Conservation (phyloP, 495 filamentous ascomycete genomes). For the Letharia lupina region DNA sequence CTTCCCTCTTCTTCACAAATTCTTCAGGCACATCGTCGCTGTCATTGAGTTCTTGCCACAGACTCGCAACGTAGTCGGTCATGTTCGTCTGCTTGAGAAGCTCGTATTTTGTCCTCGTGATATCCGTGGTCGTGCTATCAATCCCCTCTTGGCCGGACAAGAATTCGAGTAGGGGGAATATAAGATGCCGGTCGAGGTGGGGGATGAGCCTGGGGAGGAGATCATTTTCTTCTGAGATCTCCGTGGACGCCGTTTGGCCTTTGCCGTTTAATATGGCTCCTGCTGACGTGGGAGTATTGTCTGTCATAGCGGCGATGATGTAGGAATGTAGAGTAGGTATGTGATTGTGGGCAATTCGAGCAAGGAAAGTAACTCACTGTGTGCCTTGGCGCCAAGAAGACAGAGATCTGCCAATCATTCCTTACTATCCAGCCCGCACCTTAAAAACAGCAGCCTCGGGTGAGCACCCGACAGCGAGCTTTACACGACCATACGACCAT, state of each 20-base stretch:
- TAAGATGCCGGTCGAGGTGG: constrained; percentile 89
- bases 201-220: constrained; percentile 81
- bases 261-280: constrained; percentile 49
- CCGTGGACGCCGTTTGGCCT: constrained; percentile 41
- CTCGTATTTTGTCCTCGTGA: constrained; percentile 77
- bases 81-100: constrained; percentile 94
- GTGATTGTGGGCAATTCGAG: neutral
- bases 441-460: too few relatives aligned
- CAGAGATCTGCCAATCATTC: too few relatives aligned
- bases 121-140: constrained; percentile 58
- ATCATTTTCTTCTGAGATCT: constrained; percentile 61
- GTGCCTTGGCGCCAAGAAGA: constrained; percentile 1
- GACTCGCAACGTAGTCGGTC: constrained; percentile 87
- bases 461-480: too few relatives aligned
- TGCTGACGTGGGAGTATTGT: constrained; percentile 48
- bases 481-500: too few relatives aligned
- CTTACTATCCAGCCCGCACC: too few relatives aligned
- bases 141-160: constrained; percentile 49
- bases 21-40: constrained; percentile 71
- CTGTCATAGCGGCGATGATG: constrained; percentile 52
- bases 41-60: constrained; percentile 79
- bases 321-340: neutral
- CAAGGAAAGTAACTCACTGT: neutral
- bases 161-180: constrained; percentile 91
- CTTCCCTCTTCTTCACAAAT: constrained; percentile 77